Conservation (phyloP, 1,139 yeast genomes). For the Yamadazyma songkhlaensis region DNA sequence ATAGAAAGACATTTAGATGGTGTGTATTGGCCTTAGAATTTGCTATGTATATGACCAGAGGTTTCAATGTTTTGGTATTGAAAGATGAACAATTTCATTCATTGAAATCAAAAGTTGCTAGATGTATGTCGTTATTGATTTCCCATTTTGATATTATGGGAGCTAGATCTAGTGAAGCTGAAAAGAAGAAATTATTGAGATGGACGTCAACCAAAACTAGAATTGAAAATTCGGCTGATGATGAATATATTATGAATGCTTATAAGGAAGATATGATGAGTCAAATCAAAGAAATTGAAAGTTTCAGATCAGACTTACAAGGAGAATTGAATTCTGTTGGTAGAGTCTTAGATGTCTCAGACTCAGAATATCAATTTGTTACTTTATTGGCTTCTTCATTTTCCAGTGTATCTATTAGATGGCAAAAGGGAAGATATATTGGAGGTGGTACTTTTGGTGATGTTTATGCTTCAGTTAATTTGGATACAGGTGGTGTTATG, state of each 20-base stretch:
- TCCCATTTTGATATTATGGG: slow-evolving; percentile 99
- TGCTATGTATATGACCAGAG: slow-evolving; percentile 93
- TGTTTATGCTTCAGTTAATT: slow-evolving; percentile 86
- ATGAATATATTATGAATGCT: slow-evolving; percentile 53
- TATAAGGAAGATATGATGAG: slow-evolving; percentile 59
- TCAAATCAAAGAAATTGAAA: slow-evolving; percentile 60
- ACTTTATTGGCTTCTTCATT: slow-evolving; percentile 86
- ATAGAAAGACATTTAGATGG: slow-evolving; percentile 89
- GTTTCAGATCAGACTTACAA: slow-evolving; percentile 47
- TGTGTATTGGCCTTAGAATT: slow-evolving; percentile 94
- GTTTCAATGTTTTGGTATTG: slow-evolving; percentile 81
- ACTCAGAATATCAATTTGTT: slow-evolving; percentile 83
- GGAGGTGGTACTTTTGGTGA: slow-evolving; percentile 98
- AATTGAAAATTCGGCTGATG: slow-evolving; percentile 56
- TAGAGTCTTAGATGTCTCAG: slow-evolving; percentile 82
- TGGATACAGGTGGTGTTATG: slow-evolving; percentile 94
- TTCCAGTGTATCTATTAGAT: slow-evolving; percentile 86
- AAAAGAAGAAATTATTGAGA: slow-evolving; percentile 51
- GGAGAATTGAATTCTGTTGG: slow-evolving; percentile 65
- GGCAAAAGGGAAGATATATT: slow-evolving; percentile 94
- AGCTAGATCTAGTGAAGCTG: slow-evolving; percentile 87
- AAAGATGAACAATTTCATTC: slow-evolving; percentile 72
- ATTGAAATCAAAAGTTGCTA: slow-evolving; percentile 81
- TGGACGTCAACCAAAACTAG: slow-evolving; percentile 50
- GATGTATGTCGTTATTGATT: slow-evolving; percentile 89